These are phyloP conservation scores for Akebia trifoliata DNA, from an alignment of 164 flowering plant species.

Conservation along the genomic window DNA sequence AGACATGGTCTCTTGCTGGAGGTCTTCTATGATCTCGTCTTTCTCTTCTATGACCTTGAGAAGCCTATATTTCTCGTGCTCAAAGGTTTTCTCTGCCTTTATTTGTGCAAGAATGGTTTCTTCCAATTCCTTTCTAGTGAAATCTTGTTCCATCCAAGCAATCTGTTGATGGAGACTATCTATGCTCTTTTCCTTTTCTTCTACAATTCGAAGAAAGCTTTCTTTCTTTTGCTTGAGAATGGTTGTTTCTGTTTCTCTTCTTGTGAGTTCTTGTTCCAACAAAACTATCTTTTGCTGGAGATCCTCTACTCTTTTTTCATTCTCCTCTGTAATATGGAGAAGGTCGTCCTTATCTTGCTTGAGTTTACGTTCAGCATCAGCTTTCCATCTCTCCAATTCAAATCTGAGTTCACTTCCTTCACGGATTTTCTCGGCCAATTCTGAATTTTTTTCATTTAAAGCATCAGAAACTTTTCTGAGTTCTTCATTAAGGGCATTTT, in stretches of 20 bases:
- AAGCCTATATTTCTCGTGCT: slow-evolving; percentile 34
- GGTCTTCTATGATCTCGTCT: slow-evolving; percentile 29
- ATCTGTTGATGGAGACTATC: slow-evolving; percentile 33
- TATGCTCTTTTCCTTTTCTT: slow-evolving; percentile 38
- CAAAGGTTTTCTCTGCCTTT: slow-evolving; percentile 29
- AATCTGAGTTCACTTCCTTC: slow-evolving; percentile 18
- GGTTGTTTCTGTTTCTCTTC: neutral
- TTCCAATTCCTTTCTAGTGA: slow-evolving; percentile 44
- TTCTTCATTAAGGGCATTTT: slow-evolving; percentile 23
- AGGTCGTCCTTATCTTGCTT: slow-evolving; percentile 26
- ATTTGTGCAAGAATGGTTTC: slow-evolving; percentile 27
- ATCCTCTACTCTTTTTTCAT: slow-evolving; percentile 15
- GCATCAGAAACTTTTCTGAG: slow-evolving; percentile 23
- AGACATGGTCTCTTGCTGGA: slow-evolving; percentile 28
- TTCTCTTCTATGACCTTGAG: slow-evolving; percentile 31
- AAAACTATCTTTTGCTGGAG: slow-evolving; percentile 27
- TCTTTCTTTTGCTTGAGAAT: slow-evolving; percentile 31
- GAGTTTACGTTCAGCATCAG: slow-evolving; percentile 15
- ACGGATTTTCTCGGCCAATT: slow-evolving; percentile 24
- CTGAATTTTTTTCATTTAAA: slow-evolving; percentile 24
- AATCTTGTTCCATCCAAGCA: slow-evolving; percentile 38
- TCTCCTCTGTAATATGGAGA: slow-evolving; percentile 15
- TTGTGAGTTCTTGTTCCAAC: slow-evolving; percentile 16
- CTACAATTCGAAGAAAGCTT: slow-evolving; percentile 18
- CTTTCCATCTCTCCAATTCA: slow-evolving; percentile 30